Evolutionary conservation across 2,329 filamentous ascomycete genomes (phyloP), one percentile per base, ranked within the genome.

Genomic region (Ophiostoma populinum): DNA sequence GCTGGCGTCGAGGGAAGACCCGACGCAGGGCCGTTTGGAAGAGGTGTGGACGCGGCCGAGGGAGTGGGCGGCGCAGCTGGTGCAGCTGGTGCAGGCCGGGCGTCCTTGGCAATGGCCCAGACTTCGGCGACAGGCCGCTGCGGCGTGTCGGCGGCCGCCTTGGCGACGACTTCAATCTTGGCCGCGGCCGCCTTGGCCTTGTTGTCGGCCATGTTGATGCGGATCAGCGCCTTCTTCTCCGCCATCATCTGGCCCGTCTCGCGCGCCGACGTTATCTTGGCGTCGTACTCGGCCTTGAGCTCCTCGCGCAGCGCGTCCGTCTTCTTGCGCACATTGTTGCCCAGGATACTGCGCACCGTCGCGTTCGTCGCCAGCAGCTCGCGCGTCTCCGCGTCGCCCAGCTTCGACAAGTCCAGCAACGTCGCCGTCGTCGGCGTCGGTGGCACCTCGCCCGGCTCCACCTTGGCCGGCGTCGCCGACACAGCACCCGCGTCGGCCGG

Each of bases 121-220:
- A 94, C 86, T 54, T 94, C 85, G 8, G 62, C 70, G 4, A 95
- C 83, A 1, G 85, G 72, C 50, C 74, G 75, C 47, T 87, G 66
- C 0, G 87, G 87, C 1, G 86, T 94, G 32, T 92, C 79, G n/a
- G 65, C 67, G 0, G 79, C 83, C 10, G 87, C 86, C 31, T 73
- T 80, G 48, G 85, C 70, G 4, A 95, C 80, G 1, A 90, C 71
- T 2, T 70, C 67, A 21, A 92, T 58, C 58, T 90, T 92, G 5
- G 77, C 80, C 34, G 65, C 64, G 0, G 75, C 70, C 7, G 60
- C 57, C 42, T 67, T 70, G 31, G 66, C 57, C 50, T 76, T 73
- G 46, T 76, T 80, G 45, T 87, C 77, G 6, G 74, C 62, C 72
- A 92, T 80, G 51, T 83, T 87, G 43, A 87, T 64, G 43, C 79